phyloP scores from a whole-genome alignment of 108 stramenopile species.

The Nitzschia putrida region DNA sequence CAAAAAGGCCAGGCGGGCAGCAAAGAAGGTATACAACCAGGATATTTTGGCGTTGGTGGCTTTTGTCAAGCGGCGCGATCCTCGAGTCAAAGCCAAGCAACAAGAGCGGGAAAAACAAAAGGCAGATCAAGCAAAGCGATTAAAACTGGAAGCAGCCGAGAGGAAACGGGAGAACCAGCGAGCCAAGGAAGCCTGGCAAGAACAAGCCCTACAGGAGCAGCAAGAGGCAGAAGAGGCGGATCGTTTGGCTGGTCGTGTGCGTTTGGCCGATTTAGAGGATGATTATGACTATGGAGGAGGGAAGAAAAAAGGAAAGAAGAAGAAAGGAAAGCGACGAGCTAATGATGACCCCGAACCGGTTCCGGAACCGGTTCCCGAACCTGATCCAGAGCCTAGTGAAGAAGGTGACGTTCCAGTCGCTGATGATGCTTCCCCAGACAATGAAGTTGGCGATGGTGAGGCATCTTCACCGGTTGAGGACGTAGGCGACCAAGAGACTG shows the following conservation, averaged over 20 bases:
- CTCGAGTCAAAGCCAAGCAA: slow-evolving; percentile 60
- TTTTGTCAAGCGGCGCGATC: slow-evolving; percentile 88
- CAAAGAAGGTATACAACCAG: slow-evolving; percentile 69
- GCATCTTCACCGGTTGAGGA: background rate
- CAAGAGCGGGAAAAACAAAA: slow-evolving; percentile 55
- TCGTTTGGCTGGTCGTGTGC: slow-evolving; percentile 74
- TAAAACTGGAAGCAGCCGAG: slow-evolving; percentile 51
- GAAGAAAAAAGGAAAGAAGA: slow-evolving; percentile 62
- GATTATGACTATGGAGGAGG: slow-evolving; percentile 81
- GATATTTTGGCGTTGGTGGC: slow-evolving; percentile 70
- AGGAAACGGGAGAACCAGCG: slow-evolving; percentile 52
- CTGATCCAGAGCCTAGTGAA: slow-evolving; percentile 8
- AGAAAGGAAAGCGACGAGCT: slow-evolving; percentile 47
- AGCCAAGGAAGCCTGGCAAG: slow-evolving; percentile 72
- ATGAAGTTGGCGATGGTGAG: slow-evolving; percentile 10
- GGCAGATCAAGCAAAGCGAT: slow-evolving; percentile 44
- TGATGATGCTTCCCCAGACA: slow-evolving; percentile 21
- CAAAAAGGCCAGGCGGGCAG: slow-evolving; percentile 68
- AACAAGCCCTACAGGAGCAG: slow-evolving; percentile 56
- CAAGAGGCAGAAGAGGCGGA: slow-evolving; percentile 73
- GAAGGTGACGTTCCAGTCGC: slow-evolving; percentile 11
- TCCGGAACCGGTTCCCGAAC: slow-evolving; percentile 19
- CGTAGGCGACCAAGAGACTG: slow-evolving; percentile 27
- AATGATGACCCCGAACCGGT: slow-evolving; percentile 39
- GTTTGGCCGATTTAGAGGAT: slow-evolving; percentile 85